These are phyloP conservation scores for Papiliotrema flavescens DNA, from an alignment of 1,284 basidiomycete genomes.

Conservation along the genomic window DNA sequence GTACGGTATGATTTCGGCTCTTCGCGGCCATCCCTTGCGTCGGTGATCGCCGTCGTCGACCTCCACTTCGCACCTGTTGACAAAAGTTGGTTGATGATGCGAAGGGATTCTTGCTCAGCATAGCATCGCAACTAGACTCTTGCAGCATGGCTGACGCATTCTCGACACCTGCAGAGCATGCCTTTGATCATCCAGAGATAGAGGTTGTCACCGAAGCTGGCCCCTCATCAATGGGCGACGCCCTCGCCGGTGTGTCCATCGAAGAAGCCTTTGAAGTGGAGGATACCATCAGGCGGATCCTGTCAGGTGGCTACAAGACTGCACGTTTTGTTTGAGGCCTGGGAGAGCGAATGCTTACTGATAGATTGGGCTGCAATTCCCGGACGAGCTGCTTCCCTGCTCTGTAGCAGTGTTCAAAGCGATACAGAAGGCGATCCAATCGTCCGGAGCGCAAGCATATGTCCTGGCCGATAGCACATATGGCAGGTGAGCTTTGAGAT, in stretches of 20 bases:
- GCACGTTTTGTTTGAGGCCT: conserved; percentile 23
- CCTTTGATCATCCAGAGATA: conserved; percentile 38
- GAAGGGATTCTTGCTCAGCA: no score
- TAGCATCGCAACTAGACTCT: no score
- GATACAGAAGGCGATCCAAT: conserved; percentile 59
- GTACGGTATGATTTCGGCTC: no score
- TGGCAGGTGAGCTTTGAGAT: conserved; percentile 64
- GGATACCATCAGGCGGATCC: conserved; percentile 43
- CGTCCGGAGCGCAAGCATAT: conserved; percentile 60
- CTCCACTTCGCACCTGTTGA: no score
- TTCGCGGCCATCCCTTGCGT: no score
- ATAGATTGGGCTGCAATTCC: conserved; percentile 90
- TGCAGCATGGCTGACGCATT: no score
- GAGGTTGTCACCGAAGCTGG: conserved; percentile 20
- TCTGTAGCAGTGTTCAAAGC: conserved; percentile 80
- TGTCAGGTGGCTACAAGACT: conserved; percentile 47
- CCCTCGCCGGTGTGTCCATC: conserved; percentile 26
- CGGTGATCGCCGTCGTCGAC: no score
- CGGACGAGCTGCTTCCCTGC: conserved; percentile 84
- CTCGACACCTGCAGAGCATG: conserved; percentile 45
- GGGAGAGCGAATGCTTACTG: not conserved
- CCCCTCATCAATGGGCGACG: conserved; percentile 33
- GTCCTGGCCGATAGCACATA: conserved; percentile 96
- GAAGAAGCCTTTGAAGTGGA: conserved; percentile 50
- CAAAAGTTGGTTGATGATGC: no score